Percentiles rank a stretch among this genome's conserved stretches.
Evolutionary conservation across 2,329 filamentous ascomycete genomes (phyloP).

Genomic region (Cytospora piceae): DNA sequence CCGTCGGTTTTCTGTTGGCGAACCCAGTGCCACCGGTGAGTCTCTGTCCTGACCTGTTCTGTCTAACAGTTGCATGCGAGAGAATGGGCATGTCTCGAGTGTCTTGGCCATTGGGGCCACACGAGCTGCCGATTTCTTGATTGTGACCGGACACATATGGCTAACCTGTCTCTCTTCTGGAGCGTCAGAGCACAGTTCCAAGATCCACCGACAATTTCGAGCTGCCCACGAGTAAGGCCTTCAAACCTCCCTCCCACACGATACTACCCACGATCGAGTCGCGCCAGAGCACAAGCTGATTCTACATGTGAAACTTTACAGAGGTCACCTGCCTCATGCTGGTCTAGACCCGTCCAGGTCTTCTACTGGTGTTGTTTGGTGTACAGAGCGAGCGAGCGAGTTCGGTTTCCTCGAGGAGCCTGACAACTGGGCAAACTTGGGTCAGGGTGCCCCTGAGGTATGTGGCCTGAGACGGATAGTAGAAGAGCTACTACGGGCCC

Average conservation of each 20-base stretch:
- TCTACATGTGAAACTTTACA: conserved; percentile 12
- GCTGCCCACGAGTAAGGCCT: conserved; percentile 70
- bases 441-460: conserved; percentile 48
- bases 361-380: conserved; percentile 95
- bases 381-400: conserved; percentile 82
- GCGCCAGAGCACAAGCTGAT: conserved; percentile 19
- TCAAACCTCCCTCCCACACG: neutral
- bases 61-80: neutral
- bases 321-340: conserved; percentile 83
- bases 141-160: neutral
- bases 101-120: conserved; percentile 24
- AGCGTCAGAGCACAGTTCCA: conserved; percentile 72
- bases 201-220: conserved; percentile 87
- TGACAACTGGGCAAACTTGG: conserved; percentile 86
- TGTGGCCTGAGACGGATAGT: neutral
- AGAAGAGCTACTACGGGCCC: neutral
- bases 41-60: conserved; percentile 15
- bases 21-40: conserved; percentile 61
- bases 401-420: conserved; percentile 86
- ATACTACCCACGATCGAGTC: neutral
- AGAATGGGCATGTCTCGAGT: conserved; percentile 25
- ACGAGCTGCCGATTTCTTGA: conserved; percentile 3
- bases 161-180: conserved; percentile 6
- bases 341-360: conserved; percentile 86
- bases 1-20: conserved; percentile 62